These are phyloP conservation scores for Ceratocystis cubensis DNA, from an alignment of 2,329 filamentous ascomycete genomes.

Conservation along the genomic window DNA sequence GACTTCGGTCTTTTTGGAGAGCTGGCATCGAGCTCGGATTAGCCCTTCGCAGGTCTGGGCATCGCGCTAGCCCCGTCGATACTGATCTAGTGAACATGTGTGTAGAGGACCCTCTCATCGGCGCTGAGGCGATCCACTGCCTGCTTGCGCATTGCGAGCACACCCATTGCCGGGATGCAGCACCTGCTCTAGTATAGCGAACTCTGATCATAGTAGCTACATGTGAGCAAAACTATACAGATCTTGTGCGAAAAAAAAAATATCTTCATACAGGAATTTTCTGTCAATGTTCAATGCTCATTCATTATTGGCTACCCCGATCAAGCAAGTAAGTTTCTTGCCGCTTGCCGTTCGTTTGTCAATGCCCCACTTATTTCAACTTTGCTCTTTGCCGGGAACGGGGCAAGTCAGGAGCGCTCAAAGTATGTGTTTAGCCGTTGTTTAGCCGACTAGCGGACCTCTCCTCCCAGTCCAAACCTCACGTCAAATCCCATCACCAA, in stretches of 20 bases:
- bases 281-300: too few relatives aligned
- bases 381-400: conserved; percentile 10
- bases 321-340: background rate
- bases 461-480: conserved; percentile 13
- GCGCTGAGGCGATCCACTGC: background rate
- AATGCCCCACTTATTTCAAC: conserved; percentile 10
- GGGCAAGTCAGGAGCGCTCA: background rate
- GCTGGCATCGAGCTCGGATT: too few relatives aligned
- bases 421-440: conserved; percentile 12
- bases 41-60: background rate
- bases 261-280: too few relatives aligned
- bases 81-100: background rate
- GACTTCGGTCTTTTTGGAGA: background rate
- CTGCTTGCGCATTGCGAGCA: conserved; percentile 13
- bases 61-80: background rate
- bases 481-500: conserved; percentile 11
- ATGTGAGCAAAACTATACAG: background rate
- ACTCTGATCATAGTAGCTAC: conserved; percentile 22
- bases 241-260: background rate
- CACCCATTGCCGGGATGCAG: conserved; percentile 10
- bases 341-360: background rate
- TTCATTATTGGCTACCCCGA: background rate
- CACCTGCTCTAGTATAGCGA: conserved; percentile 6
- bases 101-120: background rate
- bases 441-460: conserved; percentile 17